A percentile compares a stretch with the other conserved stretches of the same genome.
Conservation (phyloP, 176 grass and related monocot genomes). For the Juncus inflexus region DNA sequence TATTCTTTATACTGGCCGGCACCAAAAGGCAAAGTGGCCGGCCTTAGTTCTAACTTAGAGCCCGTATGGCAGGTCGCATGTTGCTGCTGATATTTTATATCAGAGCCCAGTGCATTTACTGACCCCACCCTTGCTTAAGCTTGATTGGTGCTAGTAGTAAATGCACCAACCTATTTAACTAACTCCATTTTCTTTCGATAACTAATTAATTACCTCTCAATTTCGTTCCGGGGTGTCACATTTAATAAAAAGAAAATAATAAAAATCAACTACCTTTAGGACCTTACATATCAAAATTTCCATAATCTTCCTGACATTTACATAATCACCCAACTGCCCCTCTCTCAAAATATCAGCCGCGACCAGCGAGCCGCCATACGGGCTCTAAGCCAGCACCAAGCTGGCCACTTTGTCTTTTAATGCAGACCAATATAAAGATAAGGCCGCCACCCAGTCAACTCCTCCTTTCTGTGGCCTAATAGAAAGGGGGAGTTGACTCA, state of each 20-base stretch:
- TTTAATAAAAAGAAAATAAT: constrained; percentile 9
- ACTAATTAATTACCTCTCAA: no score
- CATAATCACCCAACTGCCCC: constrained; percentile 90
- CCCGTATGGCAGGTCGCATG: no score
- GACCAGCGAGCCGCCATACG: constrained; percentile 85
- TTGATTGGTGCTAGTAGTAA: no score
- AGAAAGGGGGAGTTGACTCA: constrained; percentile 78
- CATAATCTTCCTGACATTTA: constrained; percentile 70
- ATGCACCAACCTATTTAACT: no score
- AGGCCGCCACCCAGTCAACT: constrained; percentile 22
- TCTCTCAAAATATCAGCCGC: constrained; percentile 84
- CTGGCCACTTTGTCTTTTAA: constrained; percentile 89
- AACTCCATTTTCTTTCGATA: no score
- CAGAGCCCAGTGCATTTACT: no score
- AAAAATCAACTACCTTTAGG: constrained; percentile 50
- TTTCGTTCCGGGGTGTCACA: no score
- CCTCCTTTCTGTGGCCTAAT: constrained; percentile 93
- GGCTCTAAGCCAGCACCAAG: no score
- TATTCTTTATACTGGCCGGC: constrained; percentile 75
- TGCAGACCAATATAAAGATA: constrained; percentile 73
- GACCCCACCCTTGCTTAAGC: no score
- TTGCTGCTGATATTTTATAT: no score
- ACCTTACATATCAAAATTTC: constrained; percentile 85
- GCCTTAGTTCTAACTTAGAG: constrained; percentile 75
- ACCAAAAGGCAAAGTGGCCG: constrained; percentile 78